phyloP scores from a whole-genome alignment of 1,139 yeast genomes.

The Blastobotrys indianensis region DNA sequence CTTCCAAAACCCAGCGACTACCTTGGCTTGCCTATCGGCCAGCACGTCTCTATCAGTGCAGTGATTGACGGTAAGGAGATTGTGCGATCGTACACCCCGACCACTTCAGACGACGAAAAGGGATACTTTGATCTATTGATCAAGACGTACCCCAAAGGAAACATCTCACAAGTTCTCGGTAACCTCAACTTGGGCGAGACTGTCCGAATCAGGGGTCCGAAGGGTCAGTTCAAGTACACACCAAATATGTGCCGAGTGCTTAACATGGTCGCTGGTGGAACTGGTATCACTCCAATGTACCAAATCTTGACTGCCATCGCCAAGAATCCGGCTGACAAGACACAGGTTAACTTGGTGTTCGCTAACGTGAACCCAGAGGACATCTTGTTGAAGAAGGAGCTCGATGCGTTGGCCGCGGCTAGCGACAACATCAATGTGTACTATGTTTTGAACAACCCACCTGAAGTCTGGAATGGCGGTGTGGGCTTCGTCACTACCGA shows the following conservation, averaged over 20 bases:
- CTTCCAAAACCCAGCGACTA: conserved; percentile 70
- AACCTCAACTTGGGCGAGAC: conserved; percentile 62
- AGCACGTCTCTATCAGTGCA: conserved; percentile 65
- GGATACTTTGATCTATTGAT: conserved; percentile 88
- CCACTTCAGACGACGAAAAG: conserved; percentile 71
- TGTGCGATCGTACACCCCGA: conserved; percentile 90
- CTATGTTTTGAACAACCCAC: conserved; percentile 74
- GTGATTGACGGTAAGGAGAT: conserved; percentile 73
- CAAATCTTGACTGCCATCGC: conserved; percentile 81
- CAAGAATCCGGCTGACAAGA: conserved; percentile 66
- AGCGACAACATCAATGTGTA: conserved; percentile 64
- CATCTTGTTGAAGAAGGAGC: conserved; percentile 70
- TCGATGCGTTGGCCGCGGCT: conserved; percentile 62
- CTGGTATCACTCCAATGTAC: conserved; percentile 92
- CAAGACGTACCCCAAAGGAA: conserved; percentile 90
- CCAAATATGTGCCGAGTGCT: conserved; percentile 73
- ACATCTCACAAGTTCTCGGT: conserved; percentile 72
- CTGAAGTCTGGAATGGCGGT: conserved; percentile 72
- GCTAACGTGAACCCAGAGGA: conserved; percentile 78
- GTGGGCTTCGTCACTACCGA: conserved; percentile 81
- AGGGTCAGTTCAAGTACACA: conserved; percentile 81
- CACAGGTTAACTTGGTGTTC: conserved; percentile 65
- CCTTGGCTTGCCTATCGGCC: conserved; percentile 92
- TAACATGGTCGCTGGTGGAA: conserved; percentile 94
- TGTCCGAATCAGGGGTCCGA: conserved; percentile 83